These are phyloP conservation scores for Triangularia verruculosa DNA, from an alignment of 2,329 filamentous ascomycete species.

Conservation along the genomic window DNA sequence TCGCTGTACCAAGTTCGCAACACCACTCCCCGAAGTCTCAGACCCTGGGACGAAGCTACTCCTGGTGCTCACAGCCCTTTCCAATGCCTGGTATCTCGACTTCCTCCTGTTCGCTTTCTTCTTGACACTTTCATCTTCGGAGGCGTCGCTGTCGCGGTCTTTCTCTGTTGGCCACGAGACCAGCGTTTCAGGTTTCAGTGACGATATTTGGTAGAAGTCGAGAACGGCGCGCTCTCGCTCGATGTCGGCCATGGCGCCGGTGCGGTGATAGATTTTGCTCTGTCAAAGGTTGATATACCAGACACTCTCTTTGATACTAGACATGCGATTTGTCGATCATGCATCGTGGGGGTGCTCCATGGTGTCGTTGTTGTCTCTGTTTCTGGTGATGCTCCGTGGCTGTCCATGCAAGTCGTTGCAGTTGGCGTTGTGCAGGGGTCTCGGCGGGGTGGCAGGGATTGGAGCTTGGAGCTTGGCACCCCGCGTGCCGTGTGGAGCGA, in stretches of 20 bases:
- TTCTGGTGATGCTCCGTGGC: conserved; percentile 1
- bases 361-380: neutral
- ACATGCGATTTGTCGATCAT: neutral
- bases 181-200: conserved; percentile 58
- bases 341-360: neutral
- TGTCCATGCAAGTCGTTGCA: neutral
- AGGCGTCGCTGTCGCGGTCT: conserved; percentile 68
- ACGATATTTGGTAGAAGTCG: conserved; percentile 85
- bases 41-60: conserved; percentile 65
- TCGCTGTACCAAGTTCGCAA: conserved; percentile 77
- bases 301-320: neutral
- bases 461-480: conserved; percentile 7
- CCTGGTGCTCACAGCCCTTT: conserved; percentile 68
- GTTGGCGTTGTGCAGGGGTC: neutral
- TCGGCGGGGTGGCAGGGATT: neutral
- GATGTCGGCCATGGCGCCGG: conserved; percentile 31
- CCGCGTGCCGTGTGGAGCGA: neutral
- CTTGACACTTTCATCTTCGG: conserved; percentile 54
- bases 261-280: neutral
- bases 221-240: conserved; percentile 75
- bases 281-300: neutral
- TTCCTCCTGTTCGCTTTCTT: conserved; percentile 58
- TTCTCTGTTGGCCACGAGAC: conserved; percentile 83
- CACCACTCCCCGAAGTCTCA: conserved; percentile 61
- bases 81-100: conserved; percentile 81